These are phyloP conservation scores for Botrytis porri DNA, from an alignment of 2,329 filamentous ascomycete genomes.

Conservation along the genomic window DNA sequence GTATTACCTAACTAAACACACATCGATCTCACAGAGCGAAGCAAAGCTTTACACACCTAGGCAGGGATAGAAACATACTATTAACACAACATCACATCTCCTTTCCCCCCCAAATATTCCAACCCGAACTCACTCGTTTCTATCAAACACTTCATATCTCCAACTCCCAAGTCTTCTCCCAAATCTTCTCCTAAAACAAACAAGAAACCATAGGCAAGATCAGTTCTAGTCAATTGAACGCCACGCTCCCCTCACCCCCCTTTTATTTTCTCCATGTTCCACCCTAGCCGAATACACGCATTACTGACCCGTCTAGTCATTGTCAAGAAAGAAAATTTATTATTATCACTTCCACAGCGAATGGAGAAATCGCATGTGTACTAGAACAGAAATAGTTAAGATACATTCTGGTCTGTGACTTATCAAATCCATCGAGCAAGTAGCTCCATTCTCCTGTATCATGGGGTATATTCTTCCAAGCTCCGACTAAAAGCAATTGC, in stretches of 20 bases:
- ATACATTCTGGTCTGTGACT: neutral
- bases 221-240: neutral
- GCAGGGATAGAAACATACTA: too few species aligned
- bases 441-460: neutral
- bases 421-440: neutral
- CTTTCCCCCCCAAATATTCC: neutral
- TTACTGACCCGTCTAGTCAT: neutral
- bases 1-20: neutral
- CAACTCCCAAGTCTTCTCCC: neutral
- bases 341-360: neutral
- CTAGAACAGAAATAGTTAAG: neutral
- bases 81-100: neutral
- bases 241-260: neutral
- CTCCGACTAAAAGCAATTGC: neutral
- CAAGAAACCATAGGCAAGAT: neutral
- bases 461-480: neutral
- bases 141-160: neutral
- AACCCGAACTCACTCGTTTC: neutral
- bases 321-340: neutral
- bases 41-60: too few species aligned
- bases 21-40: neutral
- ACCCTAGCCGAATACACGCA: neutral
- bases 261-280: neutral
- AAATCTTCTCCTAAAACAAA: neutral
- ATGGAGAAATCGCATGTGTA: neutral